Evolutionary conservation across 305 asterid genomes (phyloP).

Genomic region (Fraxinus paxiana): DNA sequence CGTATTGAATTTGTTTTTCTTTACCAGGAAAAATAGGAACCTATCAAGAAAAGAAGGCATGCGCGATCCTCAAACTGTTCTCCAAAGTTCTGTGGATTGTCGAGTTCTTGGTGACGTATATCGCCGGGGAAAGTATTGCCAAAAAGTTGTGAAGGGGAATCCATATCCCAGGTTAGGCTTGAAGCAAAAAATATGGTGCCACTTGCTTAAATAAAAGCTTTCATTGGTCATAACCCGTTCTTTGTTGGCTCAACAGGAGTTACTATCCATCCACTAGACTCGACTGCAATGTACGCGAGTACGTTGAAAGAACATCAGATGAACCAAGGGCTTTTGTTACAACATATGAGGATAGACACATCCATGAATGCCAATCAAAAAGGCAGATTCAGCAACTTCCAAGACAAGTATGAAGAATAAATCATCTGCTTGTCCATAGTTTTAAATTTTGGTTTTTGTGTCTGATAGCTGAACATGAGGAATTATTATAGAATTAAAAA

Average conservation of each 20-base stretch:
- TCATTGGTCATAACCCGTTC: not conserved
- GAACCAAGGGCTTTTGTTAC: slow-evolving; percentile 57
- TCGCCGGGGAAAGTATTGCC: slow-evolving; percentile 94
- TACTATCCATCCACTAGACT: slow-evolving; percentile 71
- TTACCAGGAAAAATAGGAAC: slow-evolving; percentile 44
- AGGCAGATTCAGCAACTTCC: slow-evolving; percentile 32
- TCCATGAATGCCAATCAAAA: slow-evolving; percentile 50
- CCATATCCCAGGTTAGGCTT: slow-evolving; percentile 61
- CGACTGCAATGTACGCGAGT: slow-evolving; percentile 67
- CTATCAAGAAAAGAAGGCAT: slow-evolving; percentile 32
- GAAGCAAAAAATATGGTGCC: not conserved
- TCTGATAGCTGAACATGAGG: not conserved
- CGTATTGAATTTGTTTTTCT: not conserved
- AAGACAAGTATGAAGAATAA: slow-evolving; percentile 35
- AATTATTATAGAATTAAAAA: not conserved
- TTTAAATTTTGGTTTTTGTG: not conserved
- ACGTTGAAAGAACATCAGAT: slow-evolving; percentile 65
- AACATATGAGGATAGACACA: slow-evolving; percentile 79
- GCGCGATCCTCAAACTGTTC: slow-evolving; percentile 31
- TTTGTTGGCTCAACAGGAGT: slow-evolving; percentile 54
- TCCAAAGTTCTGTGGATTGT: slow-evolving; percentile 41
- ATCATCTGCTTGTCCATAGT: not conserved
- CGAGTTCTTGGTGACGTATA: slow-evolving; percentile 54
- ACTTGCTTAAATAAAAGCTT: not conserved
- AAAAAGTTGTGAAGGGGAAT: slow-evolving; percentile 81